Evolutionary conservation across 2,329 filamentous ascomycete genomes (phyloP), one percentile per base, ranked within the genome.

Genomic region (Ophidiomyces ophidiicola): DNA sequence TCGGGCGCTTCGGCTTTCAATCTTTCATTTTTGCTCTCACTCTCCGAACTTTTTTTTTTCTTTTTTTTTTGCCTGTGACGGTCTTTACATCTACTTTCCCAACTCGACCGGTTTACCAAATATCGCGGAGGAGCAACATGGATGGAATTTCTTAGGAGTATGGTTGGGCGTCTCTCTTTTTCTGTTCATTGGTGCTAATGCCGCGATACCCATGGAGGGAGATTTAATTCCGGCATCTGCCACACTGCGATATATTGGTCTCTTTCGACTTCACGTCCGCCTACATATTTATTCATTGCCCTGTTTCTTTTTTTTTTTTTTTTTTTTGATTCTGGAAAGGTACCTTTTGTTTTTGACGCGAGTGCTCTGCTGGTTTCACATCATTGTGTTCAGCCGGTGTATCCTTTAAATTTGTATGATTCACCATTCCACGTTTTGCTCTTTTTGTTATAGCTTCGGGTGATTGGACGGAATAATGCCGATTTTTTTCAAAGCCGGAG

Each of bases 141-240:
- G 39, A 44, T 36, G 29, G 39, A 38, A 43, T 36, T 38, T 44
- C 40, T 46, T 39, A 38, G 44, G 46, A 46, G 44, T 46, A 43
- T 30, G 42, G 44, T 36, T 47, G 39, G 45, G 45, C 39, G 41
- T 41, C 43, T 29, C 34, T 32, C 42, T 36, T 41, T 39, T 23
- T 14, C 19, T 42, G 28, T 41, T 46, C 32, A 42, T 36, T 39
- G 24, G 28, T 39, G 39, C 36, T 41, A n/a, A 41, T 33, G 41
- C 36, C 43, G 41, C 35, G 31, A 32, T 39, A 33, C 21, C 37
- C 26, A 5, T 17, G 37, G n/a, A n/a, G 10, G 37, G 37, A 28
- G 20, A 39, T 32, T 23, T 33, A 28, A 17, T 39, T 33, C 28
- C 17, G 37, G 23, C 14, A 40, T 45, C 36, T 41, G 39, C 38